Base-by-base conservation (phyloP, 768 basidiomycete genomes). In the Kondoa subrosea region DNA sequence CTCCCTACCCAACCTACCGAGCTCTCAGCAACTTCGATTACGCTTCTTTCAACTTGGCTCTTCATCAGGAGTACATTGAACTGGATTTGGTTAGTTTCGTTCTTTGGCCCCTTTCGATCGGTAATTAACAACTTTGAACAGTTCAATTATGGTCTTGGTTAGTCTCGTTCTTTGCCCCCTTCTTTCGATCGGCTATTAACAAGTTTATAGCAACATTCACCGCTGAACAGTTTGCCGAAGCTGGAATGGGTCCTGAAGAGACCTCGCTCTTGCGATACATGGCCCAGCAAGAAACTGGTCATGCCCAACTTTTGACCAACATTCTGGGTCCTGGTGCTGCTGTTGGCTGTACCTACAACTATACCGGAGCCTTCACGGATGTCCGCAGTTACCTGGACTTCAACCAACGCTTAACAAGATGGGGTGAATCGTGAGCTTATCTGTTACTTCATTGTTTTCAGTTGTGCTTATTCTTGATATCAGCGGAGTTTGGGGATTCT, bases 391-490 rank as follows among this genome's bases (percentile, higher is more conserved):
- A 83, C 72, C 73, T 86, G 68, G 81, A 85, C 72, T 84, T 85
- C 76, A 82, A 79, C 71, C 82, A 83, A 73, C 81, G 81, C 73
- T 77, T 81, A 31, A 78, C 78, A 0, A 71, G 78, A 66, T 78
- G 75, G 75, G 75, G 73, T 31, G 66, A 67, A 71, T 29, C 31
- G 26, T 32, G 62, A 64, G 14, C 21, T 57, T 50, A 31, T 34
- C 31, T 27, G 58, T 26, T 29, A 33, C 3, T 8, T 64, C 4
- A 27, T 21, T 26, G 32, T 21, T 81, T 4, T 81, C 79, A 69
- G 85, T 83, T 40, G 84, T 85, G 73, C 80, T 81, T 0, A 84
- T n/a, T n/a, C n/a, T n/a, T n/a, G n/a, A n/a, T n/a, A n/a, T n/a
- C n/a, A n/a, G n/a, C n/a, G 40, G 40, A 14, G 81, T 83, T 17